phyloP scores from a whole-genome alignment of 768 basidiomycete genomes.

The Steccherinum ochraceum region DNA sequence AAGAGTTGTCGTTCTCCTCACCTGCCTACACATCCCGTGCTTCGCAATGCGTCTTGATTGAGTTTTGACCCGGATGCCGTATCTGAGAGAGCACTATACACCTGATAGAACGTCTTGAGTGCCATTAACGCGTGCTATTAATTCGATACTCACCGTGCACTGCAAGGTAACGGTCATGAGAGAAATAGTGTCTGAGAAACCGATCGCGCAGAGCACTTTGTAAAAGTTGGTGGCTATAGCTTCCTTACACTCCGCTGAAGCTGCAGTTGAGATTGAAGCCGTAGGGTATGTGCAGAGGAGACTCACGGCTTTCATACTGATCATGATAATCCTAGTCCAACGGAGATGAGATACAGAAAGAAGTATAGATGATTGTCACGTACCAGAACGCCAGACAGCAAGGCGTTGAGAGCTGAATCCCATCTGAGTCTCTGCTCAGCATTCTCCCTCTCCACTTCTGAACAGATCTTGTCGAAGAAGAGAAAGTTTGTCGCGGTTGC shows the following conservation, averaged over 20 bases:
- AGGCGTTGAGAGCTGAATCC: constrained; percentile 37
- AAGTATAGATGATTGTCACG: constrained; percentile 11
- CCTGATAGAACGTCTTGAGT: constrained; percentile 28
- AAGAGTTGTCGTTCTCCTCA: constrained; percentile 22
- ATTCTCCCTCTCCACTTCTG: constrained; percentile 20
- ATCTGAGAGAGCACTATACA: constrained; percentile 48
- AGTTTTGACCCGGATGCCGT: constrained; percentile 31
- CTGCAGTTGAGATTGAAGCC: too few relatives aligned
- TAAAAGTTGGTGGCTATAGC: constrained; percentile 23
- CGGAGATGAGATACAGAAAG: neutral
- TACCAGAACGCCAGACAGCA: constrained; percentile 52
- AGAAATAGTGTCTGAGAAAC: constrained; percentile 23
- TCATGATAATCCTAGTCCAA: constrained; percentile 24
- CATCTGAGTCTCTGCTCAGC: constrained; percentile 26
- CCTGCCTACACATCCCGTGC: constrained; percentile 42
- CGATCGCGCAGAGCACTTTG: constrained; percentile 30
- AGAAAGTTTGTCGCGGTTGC: constrained; percentile 34
- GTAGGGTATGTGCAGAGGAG: too few relatives aligned
- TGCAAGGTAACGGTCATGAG: constrained; percentile 24
- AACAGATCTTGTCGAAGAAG: constrained; percentile 32
- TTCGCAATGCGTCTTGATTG: constrained; percentile 43
- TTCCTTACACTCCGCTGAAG: too few relatives aligned
- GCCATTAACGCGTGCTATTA: constrained; percentile 13
- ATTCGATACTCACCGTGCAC: constrained; percentile 15
- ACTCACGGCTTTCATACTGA: constrained; percentile 20